A percentile compares a stretch with the other conserved stretches of the same genome.
Evolutionary conservation across 2,329 filamentous ascomycete genomes (phyloP).

Genomic region (Exophiala alcalophila): DNA sequence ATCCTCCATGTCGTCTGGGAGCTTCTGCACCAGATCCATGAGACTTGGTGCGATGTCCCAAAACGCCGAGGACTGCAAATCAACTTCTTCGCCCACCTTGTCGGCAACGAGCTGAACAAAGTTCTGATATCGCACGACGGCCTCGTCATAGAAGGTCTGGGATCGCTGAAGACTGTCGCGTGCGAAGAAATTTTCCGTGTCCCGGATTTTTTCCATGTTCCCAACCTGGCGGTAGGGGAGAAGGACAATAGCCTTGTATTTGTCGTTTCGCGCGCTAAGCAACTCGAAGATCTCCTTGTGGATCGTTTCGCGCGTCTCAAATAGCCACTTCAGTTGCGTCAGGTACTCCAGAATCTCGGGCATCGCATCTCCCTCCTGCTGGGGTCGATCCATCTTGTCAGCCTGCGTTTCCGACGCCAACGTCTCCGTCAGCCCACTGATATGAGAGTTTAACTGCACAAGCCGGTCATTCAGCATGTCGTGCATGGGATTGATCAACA

Average conservation of each 20-base stretch:
- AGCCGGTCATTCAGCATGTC: slow-evolving; percentile 75
- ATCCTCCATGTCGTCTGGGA: slow-evolving; percentile 32
- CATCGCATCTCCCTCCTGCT: slow-evolving; percentile 92
- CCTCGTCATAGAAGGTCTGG: slow-evolving; percentile 67
- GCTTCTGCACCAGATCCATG: slow-evolving; percentile 69
- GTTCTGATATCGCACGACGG: slow-evolving; percentile 68
- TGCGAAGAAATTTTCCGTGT: slow-evolving; percentile 77
- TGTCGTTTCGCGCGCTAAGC: slow-evolving; percentile 77
- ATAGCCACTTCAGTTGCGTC: slow-evolving; percentile 93
- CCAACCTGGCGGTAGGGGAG: slow-evolving; percentile 72
- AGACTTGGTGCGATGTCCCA: slow-evolving; percentile 95
- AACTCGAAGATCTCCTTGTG: slow-evolving; percentile 84
- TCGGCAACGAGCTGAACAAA: slow-evolving; percentile 77
- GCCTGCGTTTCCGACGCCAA: slow-evolving; percentile 69
- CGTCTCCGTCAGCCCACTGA: slow-evolving; percentile 68
- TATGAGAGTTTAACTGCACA: slow-evolving; percentile 68
- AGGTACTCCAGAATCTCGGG: slow-evolving; percentile 92
- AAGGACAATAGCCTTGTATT: slow-evolving; percentile 80
- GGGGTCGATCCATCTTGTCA: slow-evolving; percentile 73
- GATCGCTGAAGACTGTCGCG: slow-evolving; percentile 73
- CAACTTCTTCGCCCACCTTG: slow-evolving; percentile 82
- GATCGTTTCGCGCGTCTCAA: slow-evolving; percentile 84
- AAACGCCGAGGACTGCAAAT: slow-evolving; percentile 87
- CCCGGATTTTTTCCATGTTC: slow-evolving; percentile 74
- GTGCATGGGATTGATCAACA: slow-evolving; percentile 80